A percentile compares a stretch with the other conserved stretches of the same genome.
phyloP scores from a whole-genome alignment of 2,329 filamentous ascomycete genomes.

The Hirsutella thompsonii region DNA sequence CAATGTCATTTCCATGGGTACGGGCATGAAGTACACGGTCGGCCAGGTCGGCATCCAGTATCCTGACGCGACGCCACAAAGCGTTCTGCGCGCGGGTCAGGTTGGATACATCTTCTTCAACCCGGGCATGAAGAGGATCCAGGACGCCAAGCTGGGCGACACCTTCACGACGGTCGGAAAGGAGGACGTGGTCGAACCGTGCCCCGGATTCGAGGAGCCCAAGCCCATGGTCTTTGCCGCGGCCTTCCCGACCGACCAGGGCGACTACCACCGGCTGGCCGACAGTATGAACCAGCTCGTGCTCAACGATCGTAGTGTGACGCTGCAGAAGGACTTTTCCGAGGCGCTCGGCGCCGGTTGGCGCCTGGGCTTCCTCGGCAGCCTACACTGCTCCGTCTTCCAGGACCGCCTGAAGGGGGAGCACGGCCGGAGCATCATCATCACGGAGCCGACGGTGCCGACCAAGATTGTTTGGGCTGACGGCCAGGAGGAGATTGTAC shows the following conservation, averaged over 20 bases:
- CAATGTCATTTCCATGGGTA: constrained; percentile 76
- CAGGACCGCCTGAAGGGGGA: constrained; percentile 91
- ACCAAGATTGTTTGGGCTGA: constrained; percentile 73
- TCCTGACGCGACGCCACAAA: constrained; percentile 73
- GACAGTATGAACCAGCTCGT: constrained; percentile 91
- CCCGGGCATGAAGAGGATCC: constrained; percentile 92
- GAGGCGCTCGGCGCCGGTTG: constrained; percentile 90
- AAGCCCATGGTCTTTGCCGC: constrained; percentile 99
- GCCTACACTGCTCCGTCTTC: constrained; percentile 96
- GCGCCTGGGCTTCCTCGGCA: constrained; percentile 90
- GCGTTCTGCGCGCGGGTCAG: constrained; percentile 72
- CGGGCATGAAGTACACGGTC: constrained; percentile 78
- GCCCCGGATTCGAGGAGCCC: constrained; percentile 90
- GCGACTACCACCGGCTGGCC: constrained; percentile 74
- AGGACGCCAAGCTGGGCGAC: constrained; percentile 92
- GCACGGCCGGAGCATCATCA: constrained; percentile 88
- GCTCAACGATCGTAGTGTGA: constrained; percentile 90
- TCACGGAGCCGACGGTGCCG: constrained; percentile 90
- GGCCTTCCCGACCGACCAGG: constrained; percentile 85
- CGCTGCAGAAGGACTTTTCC: constrained; percentile 84
- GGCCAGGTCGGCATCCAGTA: constrained; percentile 97
- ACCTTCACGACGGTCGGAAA: constrained; percentile 77
- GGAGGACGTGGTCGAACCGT: constrained; percentile 63
- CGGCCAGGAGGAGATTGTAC: constrained; percentile 66
- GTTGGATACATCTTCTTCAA: constrained; percentile 97